Percentiles rank a stretch among this genome's conserved stretches.
Evolutionary conservation across 2,329 filamentous ascomycete genomes (phyloP).

Genomic region (Spiromastix sp.): DNA sequence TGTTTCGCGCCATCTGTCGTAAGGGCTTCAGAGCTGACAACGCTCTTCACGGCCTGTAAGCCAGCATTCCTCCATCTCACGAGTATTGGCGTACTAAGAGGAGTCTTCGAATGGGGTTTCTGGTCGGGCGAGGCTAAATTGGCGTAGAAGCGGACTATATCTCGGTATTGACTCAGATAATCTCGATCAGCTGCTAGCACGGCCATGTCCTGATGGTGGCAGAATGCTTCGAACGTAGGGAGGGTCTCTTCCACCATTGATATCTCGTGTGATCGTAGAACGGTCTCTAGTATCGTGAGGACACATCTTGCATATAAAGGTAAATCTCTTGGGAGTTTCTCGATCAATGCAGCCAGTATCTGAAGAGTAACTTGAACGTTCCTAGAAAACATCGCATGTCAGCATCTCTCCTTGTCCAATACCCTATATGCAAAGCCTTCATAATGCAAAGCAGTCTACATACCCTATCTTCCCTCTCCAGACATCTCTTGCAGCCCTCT

Average conservation of each 20-base stretch:
- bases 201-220: slow-evolving; percentile 76
- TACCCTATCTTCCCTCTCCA: slow-evolving; percentile 82
- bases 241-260: slow-evolving; percentile 87
- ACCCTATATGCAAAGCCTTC: no score
- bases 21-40: slow-evolving; percentile 70
- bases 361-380: slow-evolving; percentile 93
- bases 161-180: slow-evolving; percentile 72
- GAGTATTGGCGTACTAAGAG: slow-evolving; percentile 59
- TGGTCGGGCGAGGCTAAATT: slow-evolving; percentile 60
- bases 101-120: slow-evolving; percentile 34
- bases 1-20: slow-evolving; percentile 66
- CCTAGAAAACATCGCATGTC: slow-evolving; percentile 35
- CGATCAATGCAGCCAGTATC: slow-evolving; percentile 82
- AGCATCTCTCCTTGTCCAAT: no score
- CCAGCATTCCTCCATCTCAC: slow-evolving; percentile 69
- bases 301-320: slow-evolving; percentile 79
- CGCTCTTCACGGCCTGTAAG: slow-evolving; percentile 66
- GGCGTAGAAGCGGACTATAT: slow-evolving; percentile 70
- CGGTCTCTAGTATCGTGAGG: slow-evolving; percentile 70
- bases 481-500: slow-evolving; percentile 84
- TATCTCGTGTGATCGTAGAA: slow-evolving; percentile 78
- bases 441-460: slow-evolving; percentile 24
- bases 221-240: slow-evolving; percentile 78
- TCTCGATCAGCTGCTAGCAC: slow-evolving; percentile 76
- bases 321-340: slow-evolving; percentile 83